Conservation (phyloP, 768 basidiomycete genomes). For the Kwoniella botswanensis region DNA sequence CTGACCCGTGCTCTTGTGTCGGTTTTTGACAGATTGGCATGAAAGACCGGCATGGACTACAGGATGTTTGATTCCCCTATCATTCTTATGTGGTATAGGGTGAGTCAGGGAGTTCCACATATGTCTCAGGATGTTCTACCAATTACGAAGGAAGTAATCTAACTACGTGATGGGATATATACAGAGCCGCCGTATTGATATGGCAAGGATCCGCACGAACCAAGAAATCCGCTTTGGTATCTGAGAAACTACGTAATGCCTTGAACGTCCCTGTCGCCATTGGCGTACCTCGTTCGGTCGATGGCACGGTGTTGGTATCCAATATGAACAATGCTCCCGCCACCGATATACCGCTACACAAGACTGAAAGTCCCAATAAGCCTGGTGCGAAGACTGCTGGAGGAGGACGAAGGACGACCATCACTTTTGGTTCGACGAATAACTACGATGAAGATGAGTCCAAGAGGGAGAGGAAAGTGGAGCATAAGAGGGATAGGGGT, state of each 20-base stretch:
- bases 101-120: conserved; percentile 15
- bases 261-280: conserved; percentile 48
- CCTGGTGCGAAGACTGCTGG: conserved; percentile 1
- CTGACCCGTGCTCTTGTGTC: background rate
- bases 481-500: conserved; percentile 14
- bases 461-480: background rate
- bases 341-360: conserved; percentile 12
- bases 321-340: conserved; percentile 9
- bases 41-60: conserved; percentile 60
- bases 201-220: conserved; percentile 66
- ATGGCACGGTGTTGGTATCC: conserved; percentile 9
- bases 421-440: conserved; percentile 18
- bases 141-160: background rate
- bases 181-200: conserved; percentile 69
- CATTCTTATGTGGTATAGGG: conserved; percentile 76
- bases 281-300: conserved; percentile 10
- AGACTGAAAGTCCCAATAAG: conserved; percentile 17
- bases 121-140: background rate
- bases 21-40: conserved; percentile 35
- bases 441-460: background rate
- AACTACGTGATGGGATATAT: background rate
- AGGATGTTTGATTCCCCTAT: conserved; percentile 69
- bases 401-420: conserved; percentile 12
- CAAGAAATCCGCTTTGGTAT: conserved; percentile 51
- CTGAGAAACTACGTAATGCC: conserved; percentile 49